Percentiles rank a stretch among this genome's conserved stretches.
Evolutionary conservation across 2,329 filamentous ascomycete species (phyloP).

Genomic region (Tricladium varicosporioides): DNA sequence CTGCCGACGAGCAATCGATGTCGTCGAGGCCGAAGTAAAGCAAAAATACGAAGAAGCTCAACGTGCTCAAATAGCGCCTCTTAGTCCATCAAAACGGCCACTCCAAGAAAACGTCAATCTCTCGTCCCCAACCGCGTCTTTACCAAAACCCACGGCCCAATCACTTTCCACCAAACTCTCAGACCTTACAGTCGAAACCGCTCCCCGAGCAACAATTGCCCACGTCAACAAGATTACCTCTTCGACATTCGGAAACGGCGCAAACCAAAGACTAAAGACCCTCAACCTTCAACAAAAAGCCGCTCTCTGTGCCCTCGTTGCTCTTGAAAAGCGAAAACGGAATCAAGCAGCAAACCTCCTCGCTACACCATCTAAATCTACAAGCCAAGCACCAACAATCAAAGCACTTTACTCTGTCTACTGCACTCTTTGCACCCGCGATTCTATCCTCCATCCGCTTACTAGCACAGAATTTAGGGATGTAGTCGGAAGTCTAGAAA

Average conservation of each 20-base stretch:
- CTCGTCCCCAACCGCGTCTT: conserved; percentile 47
- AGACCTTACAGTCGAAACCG: conserved; percentile 69
- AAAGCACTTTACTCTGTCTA: conserved; percentile 85
- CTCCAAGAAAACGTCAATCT: conserved; percentile 81
- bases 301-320: conserved; percentile 82
- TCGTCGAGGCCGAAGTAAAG: conserved; percentile 82
- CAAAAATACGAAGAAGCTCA: conserved; percentile 66
- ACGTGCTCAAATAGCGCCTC: conserved; percentile 52
- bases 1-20: conserved; percentile 81
- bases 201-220: conserved; percentile 82
- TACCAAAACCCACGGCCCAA: conserved; percentile 36
- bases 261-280: conserved; percentile 76
- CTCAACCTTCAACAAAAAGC: conserved; percentile 97
- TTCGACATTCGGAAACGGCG: conserved; percentile 85
- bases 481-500: conserved; percentile 86
- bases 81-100: conserved; percentile 71
- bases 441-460: conserved; percentile 86
- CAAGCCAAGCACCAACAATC: conserved; percentile 70
- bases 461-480: conserved; percentile 93
- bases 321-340: conserved; percentile 75
- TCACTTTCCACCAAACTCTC: conserved; percentile 49
- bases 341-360: conserved; percentile 44
- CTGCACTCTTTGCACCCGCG: conserved; percentile 74
- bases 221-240: conserved; percentile 92
- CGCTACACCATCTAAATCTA: conserved; percentile 60